phyloP scores from a whole-genome alignment of 257 asterid species.

The Solanum tacnaense region DNA sequence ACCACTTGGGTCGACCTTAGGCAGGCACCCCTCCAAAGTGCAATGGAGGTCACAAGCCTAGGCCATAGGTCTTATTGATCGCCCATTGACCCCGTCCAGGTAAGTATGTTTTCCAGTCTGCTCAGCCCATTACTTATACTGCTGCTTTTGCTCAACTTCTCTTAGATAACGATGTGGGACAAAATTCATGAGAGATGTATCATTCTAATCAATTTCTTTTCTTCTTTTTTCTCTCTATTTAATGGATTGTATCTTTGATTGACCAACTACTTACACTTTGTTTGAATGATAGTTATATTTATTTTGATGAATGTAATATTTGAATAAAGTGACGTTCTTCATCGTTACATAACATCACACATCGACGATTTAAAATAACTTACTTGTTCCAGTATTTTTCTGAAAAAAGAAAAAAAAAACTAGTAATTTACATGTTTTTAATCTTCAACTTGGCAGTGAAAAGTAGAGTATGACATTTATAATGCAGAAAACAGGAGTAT shows the following conservation, averaged over 20 bases:
- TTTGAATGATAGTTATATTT: too few relatives aligned
- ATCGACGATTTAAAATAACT: too few relatives aligned
- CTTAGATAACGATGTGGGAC: not conserved
- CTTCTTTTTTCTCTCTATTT: too few relatives aligned
- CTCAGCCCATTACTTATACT: not conserved
- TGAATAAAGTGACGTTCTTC: too few relatives aligned
- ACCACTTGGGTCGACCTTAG: slow-evolving; percentile 15
- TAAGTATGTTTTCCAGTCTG: not conserved
- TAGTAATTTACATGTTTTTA: not conserved
- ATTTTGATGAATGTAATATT: too few relatives aligned
- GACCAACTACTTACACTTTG: too few relatives aligned
- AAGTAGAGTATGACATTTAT: not conserved
- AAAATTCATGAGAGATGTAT: too few relatives aligned
- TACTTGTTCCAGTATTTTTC: too few relatives aligned
- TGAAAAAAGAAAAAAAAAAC: not conserved
- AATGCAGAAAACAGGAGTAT: too few relatives aligned
- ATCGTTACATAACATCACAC: too few relatives aligned
- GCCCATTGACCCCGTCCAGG: slow-evolving; percentile 26
- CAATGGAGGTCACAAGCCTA: slow-evolving; percentile 23
- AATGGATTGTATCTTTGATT: too few relatives aligned
- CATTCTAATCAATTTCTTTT: too few relatives aligned
- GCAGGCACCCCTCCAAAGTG: slow-evolving; percentile 16
- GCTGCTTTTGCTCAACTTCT: not conserved
- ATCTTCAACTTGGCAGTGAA: not conserved
- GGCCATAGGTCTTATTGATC: slow-evolving; percentile 14